Evolutionary conservation across 2,329 filamentous ascomycete species (phyloP).

Genomic region (Beauveria varroae): DNA sequence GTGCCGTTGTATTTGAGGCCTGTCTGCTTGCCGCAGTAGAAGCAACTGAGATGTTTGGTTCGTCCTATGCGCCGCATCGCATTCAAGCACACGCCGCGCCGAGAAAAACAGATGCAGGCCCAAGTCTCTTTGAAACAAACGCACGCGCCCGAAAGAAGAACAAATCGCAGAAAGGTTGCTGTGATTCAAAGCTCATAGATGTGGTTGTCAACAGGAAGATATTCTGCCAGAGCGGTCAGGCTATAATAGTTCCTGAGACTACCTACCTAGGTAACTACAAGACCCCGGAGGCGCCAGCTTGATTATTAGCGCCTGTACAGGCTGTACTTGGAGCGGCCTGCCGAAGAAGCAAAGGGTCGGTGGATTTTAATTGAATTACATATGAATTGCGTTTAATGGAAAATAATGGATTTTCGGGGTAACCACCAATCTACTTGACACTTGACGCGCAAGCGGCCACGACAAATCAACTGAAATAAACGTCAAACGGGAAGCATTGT

Average conservation of each 20-base stretch:
- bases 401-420: not conserved
- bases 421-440: not conserved
- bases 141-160: not conserved
- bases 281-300: not conserved
- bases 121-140: not conserved
- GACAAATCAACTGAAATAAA: not conserved
- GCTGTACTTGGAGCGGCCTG: too few relatives aligned
- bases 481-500: not conserved
- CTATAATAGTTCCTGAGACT: not conserved
- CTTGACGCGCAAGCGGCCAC: not conserved
- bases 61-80: slow-evolving; percentile 37
- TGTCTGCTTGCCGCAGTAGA: slow-evolving; percentile 73
- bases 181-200: not conserved
- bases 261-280: not conserved
- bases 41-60: slow-evolving; percentile 55
- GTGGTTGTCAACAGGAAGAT: slow-evolving; percentile 6
- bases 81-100: not conserved
- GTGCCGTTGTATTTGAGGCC: slow-evolving; percentile 48
- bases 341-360: too few relatives aligned
- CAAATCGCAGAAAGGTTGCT: not conserved
- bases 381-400: not conserved
- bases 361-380: not conserved
- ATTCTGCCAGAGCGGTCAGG: slow-evolving; percentile 14
- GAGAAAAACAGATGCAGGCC: not conserved
- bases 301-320: not conserved